A percentile compares a stretch with the other conserved stretches of the same genome.
These are phyloP conservation scores for Fraxinus cuspidata DNA, from an alignment of 257 asterid genomes.

Conservation along the genomic window DNA sequence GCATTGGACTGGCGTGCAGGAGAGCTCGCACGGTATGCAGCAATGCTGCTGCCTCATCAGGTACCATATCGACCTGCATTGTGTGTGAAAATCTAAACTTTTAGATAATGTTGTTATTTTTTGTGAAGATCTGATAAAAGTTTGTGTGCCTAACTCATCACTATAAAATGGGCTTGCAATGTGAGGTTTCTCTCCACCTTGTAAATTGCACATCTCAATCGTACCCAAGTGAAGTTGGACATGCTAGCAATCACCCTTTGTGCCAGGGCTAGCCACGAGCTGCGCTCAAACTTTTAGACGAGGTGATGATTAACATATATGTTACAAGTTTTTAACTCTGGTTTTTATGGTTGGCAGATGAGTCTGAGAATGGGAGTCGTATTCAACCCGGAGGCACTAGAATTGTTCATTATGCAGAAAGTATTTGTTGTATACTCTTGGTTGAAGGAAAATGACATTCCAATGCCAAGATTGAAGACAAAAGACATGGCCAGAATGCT, in stretches of 20 bases:
- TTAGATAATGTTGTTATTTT: no score
- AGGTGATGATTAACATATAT: background rate
- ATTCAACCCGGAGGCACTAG: slow-evolving; percentile 88
- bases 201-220: no score
- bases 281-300: background rate
- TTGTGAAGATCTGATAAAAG: no score
- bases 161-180: no score
- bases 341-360: slow-evolving; percentile 45
- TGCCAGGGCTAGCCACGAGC: background rate
- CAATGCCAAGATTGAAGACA: slow-evolving; percentile 67
- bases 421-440: slow-evolving; percentile 69
- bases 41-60: slow-evolving; percentile 95
- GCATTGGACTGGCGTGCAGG: slow-evolving; percentile 90
- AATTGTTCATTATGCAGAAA: slow-evolving; percentile 71
- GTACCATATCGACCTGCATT: slow-evolving; percentile 27
- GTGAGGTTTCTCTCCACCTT: no score
- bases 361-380: slow-evolving; percentile 78
- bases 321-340: background rate
- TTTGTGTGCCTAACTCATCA: no score
- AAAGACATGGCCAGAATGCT: slow-evolving; percentile 94
- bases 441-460: slow-evolving; percentile 64
- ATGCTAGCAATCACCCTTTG: no score
- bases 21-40: slow-evolving; percentile 90
- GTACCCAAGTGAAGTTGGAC: no score
- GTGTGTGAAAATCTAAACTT: background rate